phyloP scores from a whole-genome alignment of 768 basidiomycete species.

The Leucosporidium scottii region DNA sequence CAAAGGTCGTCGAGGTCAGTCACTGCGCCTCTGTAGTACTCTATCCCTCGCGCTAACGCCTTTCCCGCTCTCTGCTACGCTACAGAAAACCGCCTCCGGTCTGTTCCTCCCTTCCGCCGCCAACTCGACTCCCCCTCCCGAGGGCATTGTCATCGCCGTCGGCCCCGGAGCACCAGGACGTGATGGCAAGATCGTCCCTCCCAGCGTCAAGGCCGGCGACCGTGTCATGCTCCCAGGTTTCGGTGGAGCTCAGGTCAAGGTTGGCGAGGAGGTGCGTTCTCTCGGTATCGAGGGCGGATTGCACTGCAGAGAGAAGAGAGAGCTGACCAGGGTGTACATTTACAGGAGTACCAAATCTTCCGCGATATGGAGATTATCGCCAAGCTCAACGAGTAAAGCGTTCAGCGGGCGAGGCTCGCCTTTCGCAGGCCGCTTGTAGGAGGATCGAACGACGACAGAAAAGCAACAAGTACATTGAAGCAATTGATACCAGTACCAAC shows the following conservation, averaged over 20 bases:
- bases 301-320: neutral
- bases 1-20: conserved; percentile 89
- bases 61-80: neutral
- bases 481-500: neutral
- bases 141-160: conserved; percentile 91
- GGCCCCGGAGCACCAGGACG: conserved; percentile 91
- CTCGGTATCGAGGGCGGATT: too few species aligned
- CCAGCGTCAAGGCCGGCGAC: conserved; percentile 78
- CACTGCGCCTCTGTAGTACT: too few species aligned
- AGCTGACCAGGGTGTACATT: neutral
- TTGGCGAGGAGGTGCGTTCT: conserved; percentile 91
- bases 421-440: neutral
- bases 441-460: neutral
- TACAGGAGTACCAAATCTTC: conserved; percentile 88
- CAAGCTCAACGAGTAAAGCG: conserved; percentile 76
- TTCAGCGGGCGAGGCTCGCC: neutral
- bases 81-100: conserved; percentile 92
- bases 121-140: conserved; percentile 77
- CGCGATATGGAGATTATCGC: conserved; percentile 91
- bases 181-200: conserved; percentile 67
- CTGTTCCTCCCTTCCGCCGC: conserved; percentile 91
- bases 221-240: conserved; percentile 88
- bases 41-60: neutral
- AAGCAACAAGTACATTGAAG: neutral
- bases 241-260: conserved; percentile 92